Evolutionary conservation across 768 basidiomycete genomes (phyloP), one percentile per base, ranked within the genome.

Genomic region (Epithele typhae): DNA sequence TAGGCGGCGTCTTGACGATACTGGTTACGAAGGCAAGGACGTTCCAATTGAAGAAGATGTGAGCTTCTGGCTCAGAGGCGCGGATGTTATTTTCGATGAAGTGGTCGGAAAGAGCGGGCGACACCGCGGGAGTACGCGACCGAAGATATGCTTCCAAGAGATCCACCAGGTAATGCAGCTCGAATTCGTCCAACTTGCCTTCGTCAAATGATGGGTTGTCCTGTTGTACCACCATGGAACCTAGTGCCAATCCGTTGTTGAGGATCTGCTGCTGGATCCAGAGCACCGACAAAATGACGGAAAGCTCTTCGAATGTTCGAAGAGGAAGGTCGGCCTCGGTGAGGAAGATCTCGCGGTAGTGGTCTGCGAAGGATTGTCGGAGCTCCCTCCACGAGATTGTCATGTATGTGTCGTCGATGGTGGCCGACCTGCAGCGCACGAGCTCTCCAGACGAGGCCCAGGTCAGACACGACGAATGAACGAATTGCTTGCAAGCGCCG

Each of bases 221-320:
- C 37, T 72, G 66, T 4, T 68, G 59, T 25, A 88, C 61, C n/a
- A 79, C 70, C 42, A 91, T 66, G 3, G 87, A 79, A 11, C 85
- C 82, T 25, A 81, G 64, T 0, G 76, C 74, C 12, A 90, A 55
- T 1, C 89, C 90, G 53, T 79, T 82, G 32, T 71, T 70, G 33
- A 90, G 63, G 18, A 89, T 72, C 48, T 86, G 80, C 18, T 81
- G 59, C 56, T 92, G 87, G 1, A 69, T 77, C 74, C 80, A 83
- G 5, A 90, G 65, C n/a, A 71, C 66, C 17, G 77, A 72, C 51
- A 74, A 72, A 40, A 78, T 69, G 7, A 86, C 70, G 1, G 84
- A 76, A 5, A 87, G 59, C 55, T 91, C 88, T 68, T 93, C 90
- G 54, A 79, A 81, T 21, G 75, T 74, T 40, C 62, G 64, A n/a